These are phyloP conservation scores for Elaeagnus macrophylla DNA, from an alignment of 306 rosid genomes.

Conservation along the genomic window DNA sequence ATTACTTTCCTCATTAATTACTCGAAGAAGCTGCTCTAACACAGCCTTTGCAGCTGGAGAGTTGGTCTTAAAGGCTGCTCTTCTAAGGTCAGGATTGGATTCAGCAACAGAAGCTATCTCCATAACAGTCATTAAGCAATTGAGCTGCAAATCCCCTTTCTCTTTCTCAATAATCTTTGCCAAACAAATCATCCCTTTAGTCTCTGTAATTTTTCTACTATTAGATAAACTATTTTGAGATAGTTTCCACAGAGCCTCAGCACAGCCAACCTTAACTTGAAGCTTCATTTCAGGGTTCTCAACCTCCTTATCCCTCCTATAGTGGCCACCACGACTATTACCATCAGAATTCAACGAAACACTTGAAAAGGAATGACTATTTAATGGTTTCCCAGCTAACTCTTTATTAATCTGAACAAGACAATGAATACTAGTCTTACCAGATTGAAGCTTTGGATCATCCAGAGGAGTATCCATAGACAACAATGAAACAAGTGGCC, in stretches of 20 bases:
- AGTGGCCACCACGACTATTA: constrained; percentile 41
- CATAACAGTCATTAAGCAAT: constrained; percentile 76
- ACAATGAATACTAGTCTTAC: constrained; percentile 44
- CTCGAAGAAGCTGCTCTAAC: constrained; percentile 65
- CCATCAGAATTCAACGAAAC: constrained; percentile 34
- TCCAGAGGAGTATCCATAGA: constrained; percentile 53
- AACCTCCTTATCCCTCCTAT: constrained; percentile 42
- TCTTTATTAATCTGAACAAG: constrained; percentile 46
- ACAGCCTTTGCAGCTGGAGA: constrained; percentile 69
- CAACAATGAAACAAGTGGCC: constrained; percentile 56
- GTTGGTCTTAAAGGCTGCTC: constrained; percentile 60
- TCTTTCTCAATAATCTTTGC: constrained; percentile 69
- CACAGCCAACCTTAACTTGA: constrained; percentile 49
- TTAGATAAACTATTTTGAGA: constrained; percentile 40
- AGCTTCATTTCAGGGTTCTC: constrained; percentile 54
- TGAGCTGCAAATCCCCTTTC: constrained; percentile 51
- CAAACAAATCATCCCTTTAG: constrained; percentile 81
- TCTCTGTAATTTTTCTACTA: constrained; percentile 65
- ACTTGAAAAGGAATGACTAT: constrained; percentile 1
- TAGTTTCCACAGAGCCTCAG: constrained; percentile 80
- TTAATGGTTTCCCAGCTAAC: constrained; percentile 11
- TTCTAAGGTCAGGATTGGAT: constrained; percentile 51
- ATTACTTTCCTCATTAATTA: constrained; percentile 34
- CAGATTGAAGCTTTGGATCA: constrained; percentile 39
- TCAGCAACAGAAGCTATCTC: constrained; percentile 75